These are phyloP conservation scores for Entomortierella beljakovae DNA, from an alignment of 192 early-diverging fungal species.

Conservation along the genomic window DNA sequence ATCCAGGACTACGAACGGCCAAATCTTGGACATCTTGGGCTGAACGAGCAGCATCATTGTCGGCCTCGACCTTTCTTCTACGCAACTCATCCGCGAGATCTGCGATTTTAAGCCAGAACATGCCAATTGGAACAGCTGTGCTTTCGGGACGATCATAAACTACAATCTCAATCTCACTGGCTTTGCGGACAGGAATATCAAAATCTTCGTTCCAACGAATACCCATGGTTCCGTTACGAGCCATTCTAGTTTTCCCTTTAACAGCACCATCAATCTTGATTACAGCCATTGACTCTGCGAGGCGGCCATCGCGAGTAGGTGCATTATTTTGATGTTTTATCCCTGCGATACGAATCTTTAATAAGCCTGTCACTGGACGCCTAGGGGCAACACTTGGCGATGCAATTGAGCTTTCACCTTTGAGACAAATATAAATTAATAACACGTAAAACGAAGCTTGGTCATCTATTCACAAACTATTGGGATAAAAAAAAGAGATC, in stretches of 20 bases:
- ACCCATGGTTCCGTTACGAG: slow-evolving; percentile 61
- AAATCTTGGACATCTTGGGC: slow-evolving; percentile 46
- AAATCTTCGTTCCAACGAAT: slow-evolving; percentile 88
- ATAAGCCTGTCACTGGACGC: slow-evolving; percentile 76
- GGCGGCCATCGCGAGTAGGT: slow-evolving; percentile 64
- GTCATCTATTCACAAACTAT: background rate
- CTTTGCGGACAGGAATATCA: slow-evolving; percentile 88
- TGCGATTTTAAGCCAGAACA: slow-evolving; percentile 94
- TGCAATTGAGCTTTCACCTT: slow-evolving; percentile 38
- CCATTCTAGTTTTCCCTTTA: slow-evolving; percentile 78
- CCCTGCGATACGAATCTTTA: slow-evolving; percentile 72
- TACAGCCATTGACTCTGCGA: slow-evolving; percentile 77
- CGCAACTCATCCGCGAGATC: slow-evolving; percentile 91
- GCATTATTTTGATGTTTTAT: slow-evolving; percentile 68
- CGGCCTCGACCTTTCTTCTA: slow-evolving; percentile 75
- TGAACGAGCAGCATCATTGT: slow-evolving; percentile 64
- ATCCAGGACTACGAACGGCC: slow-evolving; percentile 19
- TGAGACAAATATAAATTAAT: background rate
- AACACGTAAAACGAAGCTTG: background rate
- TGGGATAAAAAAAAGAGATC: background rate
- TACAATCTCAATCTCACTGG: slow-evolving; percentile 92
- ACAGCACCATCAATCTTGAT: slow-evolving; percentile 88
- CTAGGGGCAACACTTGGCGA: slow-evolving; percentile 68
- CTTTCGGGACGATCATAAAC: slow-evolving; percentile 86
- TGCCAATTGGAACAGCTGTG: slow-evolving; percentile 75